A percentile compares a stretch with the other conserved stretches of the same genome.
These are phyloP conservation scores for Coemansia sp. DNA, from an alignment of 192 early-diverging fungal genomes.

Conservation along the genomic window DNA sequence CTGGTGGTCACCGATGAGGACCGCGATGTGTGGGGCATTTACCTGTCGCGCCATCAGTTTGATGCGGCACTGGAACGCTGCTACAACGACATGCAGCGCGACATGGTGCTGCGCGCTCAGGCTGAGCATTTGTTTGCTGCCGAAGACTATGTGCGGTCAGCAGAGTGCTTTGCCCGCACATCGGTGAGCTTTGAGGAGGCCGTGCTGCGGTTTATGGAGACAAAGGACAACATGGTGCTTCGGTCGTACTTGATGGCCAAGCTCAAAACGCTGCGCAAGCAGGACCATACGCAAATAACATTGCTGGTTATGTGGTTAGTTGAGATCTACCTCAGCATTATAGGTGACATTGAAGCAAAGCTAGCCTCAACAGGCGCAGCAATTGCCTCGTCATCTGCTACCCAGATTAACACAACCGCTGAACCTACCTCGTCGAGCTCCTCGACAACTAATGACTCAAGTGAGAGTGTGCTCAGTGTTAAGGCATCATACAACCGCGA, in stretches of 20 bases:
- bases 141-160: conserved; percentile 71
- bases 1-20: conserved; percentile 91
- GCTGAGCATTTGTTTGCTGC: conserved; percentile 84
- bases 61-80: conserved; percentile 79
- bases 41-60: conserved; percentile 77
- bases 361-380: conserved; percentile 29
- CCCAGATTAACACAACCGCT: conserved; percentile 1
- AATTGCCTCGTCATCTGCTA: conserved; percentile 6
- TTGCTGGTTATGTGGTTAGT: conserved; percentile 86
- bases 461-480: background rate
- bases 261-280: conserved; percentile 64
- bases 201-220: conserved; percentile 73
- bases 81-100: conserved; percentile 68
- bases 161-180: conserved; percentile 82
- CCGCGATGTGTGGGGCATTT: conserved; percentile 91
- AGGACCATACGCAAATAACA: conserved; percentile 79
- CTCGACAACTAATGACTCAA: background rate
- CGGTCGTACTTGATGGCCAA: conserved; percentile 77
- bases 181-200: conserved; percentile 86
- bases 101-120: conserved; percentile 78
- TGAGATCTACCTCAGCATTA: conserved; percentile 78
- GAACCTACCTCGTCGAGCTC: background rate
- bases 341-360: conserved; percentile 68
- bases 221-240: conserved; percentile 71
- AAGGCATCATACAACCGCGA: conserved; percentile 55